These are phyloP conservation scores for Xylaria hypoxylon DNA, from an alignment of 2,329 filamentous ascomycete species.

Conservation along the genomic window DNA sequence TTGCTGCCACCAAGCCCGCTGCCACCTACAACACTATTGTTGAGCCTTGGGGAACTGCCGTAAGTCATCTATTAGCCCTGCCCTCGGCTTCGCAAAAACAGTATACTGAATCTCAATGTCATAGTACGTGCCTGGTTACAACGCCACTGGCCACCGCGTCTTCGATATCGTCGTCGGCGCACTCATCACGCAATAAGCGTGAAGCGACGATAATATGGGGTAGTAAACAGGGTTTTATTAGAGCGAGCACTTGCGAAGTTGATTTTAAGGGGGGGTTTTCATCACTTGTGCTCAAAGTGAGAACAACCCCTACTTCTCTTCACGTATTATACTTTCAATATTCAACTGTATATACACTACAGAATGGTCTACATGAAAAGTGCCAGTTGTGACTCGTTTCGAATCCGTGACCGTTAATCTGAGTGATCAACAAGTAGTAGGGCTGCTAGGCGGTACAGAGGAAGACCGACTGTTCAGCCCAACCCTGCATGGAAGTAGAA, in stretches of 20 bases:
- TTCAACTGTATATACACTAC: conserved; percentile 19
- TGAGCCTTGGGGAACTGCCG: conserved; percentile 35
- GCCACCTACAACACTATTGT: conserved; percentile 38
- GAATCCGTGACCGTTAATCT: not conserved
- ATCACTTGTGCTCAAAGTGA: not conserved
- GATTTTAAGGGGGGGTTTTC: not conserved
- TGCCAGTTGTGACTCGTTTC: not conserved
- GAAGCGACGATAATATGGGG: not conserved
- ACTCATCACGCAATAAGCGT: not conserved
- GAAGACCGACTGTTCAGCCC: not conserved
- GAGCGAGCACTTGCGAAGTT: not conserved
- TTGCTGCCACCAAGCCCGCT: conserved; percentile 33
- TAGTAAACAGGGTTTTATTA: not conserved
- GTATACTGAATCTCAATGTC: conserved; percentile 11
- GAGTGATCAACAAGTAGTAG: not conserved
- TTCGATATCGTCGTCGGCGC: conserved; percentile 31
- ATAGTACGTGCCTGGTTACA: conserved; percentile 36
- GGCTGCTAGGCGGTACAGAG: not conserved
- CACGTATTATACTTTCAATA: conserved; percentile 32
- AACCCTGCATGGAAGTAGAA: not conserved
- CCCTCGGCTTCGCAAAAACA: not conserved
- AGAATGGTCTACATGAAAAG: not conserved
- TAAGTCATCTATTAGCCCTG: conserved; percentile 7
- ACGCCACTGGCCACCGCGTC: conserved; percentile 33
- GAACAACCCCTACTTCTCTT: conserved; percentile 8